Evolutionary conservation across 2,329 filamentous ascomycete species (phyloP), one percentile per base, ranked within the genome.

Genomic region (Botrytis fragariae): DNA sequence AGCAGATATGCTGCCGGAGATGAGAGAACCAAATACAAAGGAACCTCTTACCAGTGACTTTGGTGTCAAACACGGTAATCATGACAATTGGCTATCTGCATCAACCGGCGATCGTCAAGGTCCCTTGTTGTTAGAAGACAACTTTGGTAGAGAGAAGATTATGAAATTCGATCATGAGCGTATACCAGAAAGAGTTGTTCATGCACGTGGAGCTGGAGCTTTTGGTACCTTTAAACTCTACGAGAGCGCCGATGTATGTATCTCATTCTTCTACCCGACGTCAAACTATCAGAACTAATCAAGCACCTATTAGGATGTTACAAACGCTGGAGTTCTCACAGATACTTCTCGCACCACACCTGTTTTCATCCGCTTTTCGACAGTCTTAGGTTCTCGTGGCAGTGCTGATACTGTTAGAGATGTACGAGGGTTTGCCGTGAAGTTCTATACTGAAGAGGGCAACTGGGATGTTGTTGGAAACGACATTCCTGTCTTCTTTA

Each of bases 381-480:
- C 93, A 0, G 93, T 93, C 0, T 85, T 93, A 2, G 92, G 92
- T 10, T 93, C 89, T 79, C 87, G 90, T 48, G 93, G 93, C 20
- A 93, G 90, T 69, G 91, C 92, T 9, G 93, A 96, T 80, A 95
- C 92, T 0, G 93, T 94, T 1, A 88, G 93, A n/a, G 93, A 96
- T 84, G 91, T 94, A 3, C 89, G 92, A 54, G 93, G 93, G 1
- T 96, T 95, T 76, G 92, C 93, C 0, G 82, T 93, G 75, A 93
- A 93, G 81, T 90, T 93, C 78, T 94, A 94, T 80, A 94, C 92
- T 0, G 84, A 92, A 0, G 92, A 95, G 78, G 92, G 92, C 6
- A 94, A 93, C 77, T 93, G 90, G 89, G 91, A 93, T 75, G 84
- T 92, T 44, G 89, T 92, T 3, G 91, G 90, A 48, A 93, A 94